Evolutionary conservation across 2,329 filamentous ascomycete species (phyloP), one percentile per base, ranked within the genome.

Genomic region (Fusarium pseudocircinatum): DNA sequence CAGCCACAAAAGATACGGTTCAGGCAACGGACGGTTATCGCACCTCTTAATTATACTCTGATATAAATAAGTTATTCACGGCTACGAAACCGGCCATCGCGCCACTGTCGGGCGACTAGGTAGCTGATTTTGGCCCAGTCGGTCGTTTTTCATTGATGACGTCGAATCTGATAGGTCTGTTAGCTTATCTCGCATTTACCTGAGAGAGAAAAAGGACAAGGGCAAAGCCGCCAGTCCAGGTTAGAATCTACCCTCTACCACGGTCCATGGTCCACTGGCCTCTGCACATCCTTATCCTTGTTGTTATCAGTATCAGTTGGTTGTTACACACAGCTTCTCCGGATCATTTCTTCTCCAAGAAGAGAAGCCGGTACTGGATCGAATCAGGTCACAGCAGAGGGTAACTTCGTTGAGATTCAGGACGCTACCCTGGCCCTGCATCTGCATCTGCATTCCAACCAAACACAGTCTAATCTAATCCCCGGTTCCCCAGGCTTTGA

Each of bases 131-230:
- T 67, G 63, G 52, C 53, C 37, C 65, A 50, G 44, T 71, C 46
- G 63, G 59, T 40, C 63, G 46, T 52, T 63, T 64, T 56, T 56
- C 71, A 63, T 65, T 71, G 86, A 89, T 89, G 87, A 88, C 86
- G 83, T 73, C 59, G 59, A 72, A 71, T 67, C 84, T 83, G 84
- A 88, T 87, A 87, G 87, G 84, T 82, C 83, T 61, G 39, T 62
- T 84, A 81, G 84, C 87, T 87, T 88, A 88, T 88, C 86, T 89
- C 80, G 85, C 86, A 72, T 84, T 87, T 81, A 87, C 86, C 80
- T 87, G 77, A 87, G 70, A 68, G 63, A 26, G 59, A 63, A 47
- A 67, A 71, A 63, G n/a, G 49, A 53, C 49, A 53, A 53, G 49
- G 32, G 49, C 14, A 26, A 53, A 37, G 32, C 24, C 32, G 34